These are phyloP conservation scores for Alectoria sarmentosa DNA, from an alignment of 495 filamentous ascomycete genomes.

Conservation along the genomic window DNA sequence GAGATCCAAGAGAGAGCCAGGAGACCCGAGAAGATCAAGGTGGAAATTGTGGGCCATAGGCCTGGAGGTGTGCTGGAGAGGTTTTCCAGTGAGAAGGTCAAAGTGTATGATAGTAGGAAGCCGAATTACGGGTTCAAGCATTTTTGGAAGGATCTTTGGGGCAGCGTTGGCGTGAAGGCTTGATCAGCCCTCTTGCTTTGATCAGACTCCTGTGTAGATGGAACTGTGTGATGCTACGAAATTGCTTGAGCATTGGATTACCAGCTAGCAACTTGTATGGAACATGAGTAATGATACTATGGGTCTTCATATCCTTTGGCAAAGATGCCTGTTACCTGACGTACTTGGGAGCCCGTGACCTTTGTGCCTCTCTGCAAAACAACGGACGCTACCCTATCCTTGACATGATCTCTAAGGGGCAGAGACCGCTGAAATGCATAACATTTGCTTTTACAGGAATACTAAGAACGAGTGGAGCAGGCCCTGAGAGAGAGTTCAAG, in stretches of 20 bases:
- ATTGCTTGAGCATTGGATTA: neutral
- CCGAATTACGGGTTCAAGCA: slow-evolving; percentile 78
- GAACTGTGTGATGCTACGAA: neutral
- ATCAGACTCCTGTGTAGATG: neutral
- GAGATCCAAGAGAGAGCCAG: slow-evolving; percentile 65
- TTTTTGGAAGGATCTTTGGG: slow-evolving; percentile 79
- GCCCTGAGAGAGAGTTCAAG: too few relatives aligned
- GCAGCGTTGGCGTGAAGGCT: slow-evolving; percentile 23
- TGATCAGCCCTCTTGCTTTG: neutral
- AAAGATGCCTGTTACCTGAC: neutral
- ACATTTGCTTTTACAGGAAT: neutral
- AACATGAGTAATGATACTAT: neutral
- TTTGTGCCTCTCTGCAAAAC: neutral
- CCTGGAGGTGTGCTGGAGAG: slow-evolving; percentile 46
- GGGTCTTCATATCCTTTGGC: neutral
- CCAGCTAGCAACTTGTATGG: neutral
- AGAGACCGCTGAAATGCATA: neutral
- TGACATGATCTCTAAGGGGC: too few relatives aligned
- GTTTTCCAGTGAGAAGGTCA: slow-evolving; percentile 43
- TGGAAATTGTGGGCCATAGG: slow-evolving; percentile 31
- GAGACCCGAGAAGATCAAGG: slow-evolving; percentile 38
- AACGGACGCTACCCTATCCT: too few relatives aligned
- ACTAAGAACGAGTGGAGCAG: neutral
- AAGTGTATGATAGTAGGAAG: slow-evolving; percentile 63
- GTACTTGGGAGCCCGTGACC: neutral